Conservation (phyloP, 352 stramenopile species). For the Globisporangium spiculum region DNA sequence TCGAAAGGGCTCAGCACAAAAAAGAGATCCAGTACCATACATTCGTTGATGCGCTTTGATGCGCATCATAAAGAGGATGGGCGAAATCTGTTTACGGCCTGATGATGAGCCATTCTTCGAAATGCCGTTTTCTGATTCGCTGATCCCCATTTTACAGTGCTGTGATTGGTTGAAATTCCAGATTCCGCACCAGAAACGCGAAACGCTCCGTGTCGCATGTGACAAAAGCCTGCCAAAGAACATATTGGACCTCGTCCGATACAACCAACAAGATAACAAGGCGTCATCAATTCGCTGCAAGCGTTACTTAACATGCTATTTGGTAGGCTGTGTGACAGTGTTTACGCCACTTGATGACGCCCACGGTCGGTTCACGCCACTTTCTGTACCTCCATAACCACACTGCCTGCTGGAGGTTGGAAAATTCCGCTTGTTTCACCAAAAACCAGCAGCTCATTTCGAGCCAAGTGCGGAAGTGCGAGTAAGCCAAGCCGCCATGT, state of each 20-base stretch:
- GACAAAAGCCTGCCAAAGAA: not conserved
- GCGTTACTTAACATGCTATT: not conserved
- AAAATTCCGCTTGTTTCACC: not conserved
- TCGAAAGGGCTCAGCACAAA: too few species aligned
- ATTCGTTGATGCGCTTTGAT: not conserved
- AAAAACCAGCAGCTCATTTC: not conserved
- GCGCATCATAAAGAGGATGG: not conserved
- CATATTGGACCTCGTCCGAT: not conserved
- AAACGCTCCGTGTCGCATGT: not conserved
- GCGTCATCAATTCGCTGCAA: not conserved
- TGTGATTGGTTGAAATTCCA: not conserved
- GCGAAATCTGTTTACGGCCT: slow-evolving; percentile 1
- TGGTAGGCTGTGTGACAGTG: not conserved
- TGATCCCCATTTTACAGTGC: not conserved
- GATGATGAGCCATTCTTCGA: not conserved
- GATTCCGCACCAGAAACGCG: slow-evolving; percentile 3
- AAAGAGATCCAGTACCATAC: too few species aligned
- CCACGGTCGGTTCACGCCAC: not conserved
- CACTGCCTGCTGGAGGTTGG: not conserved
- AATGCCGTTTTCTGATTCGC: not conserved
- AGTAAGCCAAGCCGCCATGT: not conserved
- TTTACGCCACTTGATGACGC: slow-evolving; percentile 11
- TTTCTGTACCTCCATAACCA: not conserved
- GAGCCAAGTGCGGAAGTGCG: not conserved
- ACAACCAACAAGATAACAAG: not conserved